phyloP scores from a whole-genome alignment of 257 asterid species.

The Forsythia viridissima region DNA sequence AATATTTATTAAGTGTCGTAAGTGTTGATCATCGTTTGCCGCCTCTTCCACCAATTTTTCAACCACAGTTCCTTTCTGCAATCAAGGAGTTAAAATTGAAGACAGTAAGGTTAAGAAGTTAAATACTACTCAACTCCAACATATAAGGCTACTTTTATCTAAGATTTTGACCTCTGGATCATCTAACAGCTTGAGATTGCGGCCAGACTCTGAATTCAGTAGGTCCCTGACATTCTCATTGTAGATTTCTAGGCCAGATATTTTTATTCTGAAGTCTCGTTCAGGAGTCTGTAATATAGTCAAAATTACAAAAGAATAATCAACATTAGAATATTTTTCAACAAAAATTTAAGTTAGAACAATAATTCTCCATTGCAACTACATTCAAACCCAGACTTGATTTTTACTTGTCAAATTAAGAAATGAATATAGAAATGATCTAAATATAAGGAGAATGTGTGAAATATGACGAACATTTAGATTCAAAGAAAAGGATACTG shows the following conservation, averaged over 20 bases:
- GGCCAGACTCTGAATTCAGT: conserved; percentile 82
- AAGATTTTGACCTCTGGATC: conserved; percentile 75
- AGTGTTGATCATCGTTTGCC: conserved; percentile 74
- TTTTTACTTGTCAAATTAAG: not conserved
- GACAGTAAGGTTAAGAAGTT: conserved; percentile 12
- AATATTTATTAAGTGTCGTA: conserved; percentile 64
- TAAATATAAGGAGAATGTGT: not conserved
- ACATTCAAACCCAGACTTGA: not conserved
- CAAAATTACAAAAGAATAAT: conserved; percentile 13
- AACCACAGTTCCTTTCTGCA: conserved; percentile 90
- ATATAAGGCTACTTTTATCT: conserved; percentile 6
- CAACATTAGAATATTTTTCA: not conserved
- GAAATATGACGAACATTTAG: not conserved
- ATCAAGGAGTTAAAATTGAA: conserved; percentile 8
- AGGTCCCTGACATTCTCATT: conserved; percentile 93
- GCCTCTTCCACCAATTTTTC: conserved; percentile 93
- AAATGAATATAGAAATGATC: not conserved
- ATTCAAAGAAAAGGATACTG: not conserved
- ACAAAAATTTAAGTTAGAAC: not conserved
- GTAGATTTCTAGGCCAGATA: conserved; percentile 89
- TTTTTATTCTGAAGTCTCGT: conserved; percentile 78
- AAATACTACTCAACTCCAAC: not conserved
- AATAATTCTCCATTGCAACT: not conserved
- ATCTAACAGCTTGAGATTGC: conserved; percentile 84
- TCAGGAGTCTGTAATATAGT: conserved; percentile 70